Evolutionary conservation across 2,329 filamentous ascomycete species (phyloP).

Genomic region (Fusarium annulatum): DNA sequence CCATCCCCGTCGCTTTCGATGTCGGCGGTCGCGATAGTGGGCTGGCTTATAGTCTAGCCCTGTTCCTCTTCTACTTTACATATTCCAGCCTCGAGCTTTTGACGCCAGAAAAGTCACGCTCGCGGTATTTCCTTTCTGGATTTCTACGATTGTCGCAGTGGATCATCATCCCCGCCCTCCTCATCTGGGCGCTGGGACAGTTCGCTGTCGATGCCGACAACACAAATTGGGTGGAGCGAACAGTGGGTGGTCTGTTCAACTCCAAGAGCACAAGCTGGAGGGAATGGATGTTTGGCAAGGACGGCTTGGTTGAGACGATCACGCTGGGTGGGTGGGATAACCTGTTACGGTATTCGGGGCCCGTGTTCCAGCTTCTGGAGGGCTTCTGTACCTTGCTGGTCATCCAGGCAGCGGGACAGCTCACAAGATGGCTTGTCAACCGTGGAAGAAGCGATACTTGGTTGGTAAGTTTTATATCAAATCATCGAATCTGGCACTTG

Average conservation of each 20-base stretch:
- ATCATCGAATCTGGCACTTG: not conserved
- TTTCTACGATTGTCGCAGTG: slow-evolving; percentile 83
- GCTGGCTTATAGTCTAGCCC: slow-evolving; percentile 89
- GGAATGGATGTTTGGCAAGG: slow-evolving; percentile 90
- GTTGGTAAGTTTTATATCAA: slow-evolving; percentile 74
- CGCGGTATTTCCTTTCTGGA: slow-evolving; percentile 77
- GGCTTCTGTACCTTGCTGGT: slow-evolving; percentile 97
- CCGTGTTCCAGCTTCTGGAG: slow-evolving; percentile 92
- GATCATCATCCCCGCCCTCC: slow-evolving; percentile 83
- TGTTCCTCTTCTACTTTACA: slow-evolving; percentile 90
- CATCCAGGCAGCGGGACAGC: slow-evolving; percentile 93
- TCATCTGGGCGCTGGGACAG: slow-evolving; percentile 96
- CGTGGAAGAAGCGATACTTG: slow-evolving; percentile 92
- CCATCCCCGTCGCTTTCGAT: slow-evolving; percentile 97
- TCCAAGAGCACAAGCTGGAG: slow-evolving; percentile 73
- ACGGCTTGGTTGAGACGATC: slow-evolving; percentile 82
- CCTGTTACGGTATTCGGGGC: slow-evolving; percentile 87
- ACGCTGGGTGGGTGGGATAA: slow-evolving; percentile 91
- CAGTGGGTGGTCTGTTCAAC: slow-evolving; percentile 74
- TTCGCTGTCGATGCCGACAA: slow-evolving; percentile 90
- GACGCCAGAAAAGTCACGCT: slow-evolving; percentile 80
- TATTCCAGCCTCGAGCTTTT: slow-evolving; percentile 84
- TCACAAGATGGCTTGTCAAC: slow-evolving; percentile 95
- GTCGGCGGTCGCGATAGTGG: slow-evolving; percentile 95
- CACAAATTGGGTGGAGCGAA: slow-evolving; percentile 84